Evolutionary conservation across 306 rosid genomes (phyloP).

Genomic region (Prunus armeniaca): DNA sequence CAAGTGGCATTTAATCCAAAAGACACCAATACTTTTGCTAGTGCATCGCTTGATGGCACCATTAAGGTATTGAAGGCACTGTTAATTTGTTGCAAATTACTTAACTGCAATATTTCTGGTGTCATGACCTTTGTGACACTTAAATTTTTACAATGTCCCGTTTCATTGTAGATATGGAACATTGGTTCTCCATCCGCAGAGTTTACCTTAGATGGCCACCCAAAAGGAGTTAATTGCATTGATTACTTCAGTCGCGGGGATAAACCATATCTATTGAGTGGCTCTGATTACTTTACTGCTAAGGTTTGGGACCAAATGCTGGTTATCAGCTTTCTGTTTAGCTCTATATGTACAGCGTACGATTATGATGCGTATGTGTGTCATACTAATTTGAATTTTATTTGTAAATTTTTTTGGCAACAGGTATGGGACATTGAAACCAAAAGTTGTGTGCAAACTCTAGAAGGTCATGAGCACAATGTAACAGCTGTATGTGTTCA

Average conservation of each 20-base stretch:
- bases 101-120: neutral
- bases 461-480: constrained; percentile 59
- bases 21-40: constrained; percentile 36
- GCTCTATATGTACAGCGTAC: neutral
- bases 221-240: constrained; percentile 54
- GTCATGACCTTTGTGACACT: neutral
- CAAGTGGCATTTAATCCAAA: constrained; percentile 51
- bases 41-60: constrained; percentile 63
- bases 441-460: constrained; percentile 34
- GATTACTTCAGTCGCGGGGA: constrained; percentile 39
- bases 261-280: constrained; percentile 49
- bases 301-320: constrained; percentile 36
- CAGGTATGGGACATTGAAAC: constrained; percentile 55
- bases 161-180: constrained; percentile 44
- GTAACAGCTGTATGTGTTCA: constrained; percentile 44
- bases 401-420: neutral
- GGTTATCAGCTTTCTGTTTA: neutral
- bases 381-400: neutral
- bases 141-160: neutral
- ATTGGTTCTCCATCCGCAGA: constrained; percentile 44
- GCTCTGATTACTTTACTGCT: constrained; percentile 60
- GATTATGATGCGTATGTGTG: neutral
- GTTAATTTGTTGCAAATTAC: neutral
- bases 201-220: constrained; percentile 52
- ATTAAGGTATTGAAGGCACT: constrained; percentile 34